A percentile compares a stretch with the other conserved stretches of the same genome.
Conservation (phyloP, 805 yeast species). For the Grigorovia transvaalensis region DNA sequence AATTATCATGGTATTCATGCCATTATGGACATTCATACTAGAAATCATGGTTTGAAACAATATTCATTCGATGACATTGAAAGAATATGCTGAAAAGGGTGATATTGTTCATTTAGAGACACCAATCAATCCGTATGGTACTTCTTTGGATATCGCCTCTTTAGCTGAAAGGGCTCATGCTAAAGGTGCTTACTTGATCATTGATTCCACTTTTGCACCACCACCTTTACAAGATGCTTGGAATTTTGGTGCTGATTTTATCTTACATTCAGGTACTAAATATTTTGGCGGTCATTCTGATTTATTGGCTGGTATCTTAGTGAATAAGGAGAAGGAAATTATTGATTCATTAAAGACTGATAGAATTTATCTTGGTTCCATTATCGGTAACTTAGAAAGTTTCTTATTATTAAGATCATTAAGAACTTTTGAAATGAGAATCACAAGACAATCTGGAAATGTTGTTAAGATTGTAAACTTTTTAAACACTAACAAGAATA, state of each 20-base stretch:
- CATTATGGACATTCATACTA: slow-evolving; percentile 47
- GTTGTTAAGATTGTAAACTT: slow-evolving; percentile 51
- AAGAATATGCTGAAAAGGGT: slow-evolving; percentile 36
- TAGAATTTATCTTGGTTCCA: neutral
- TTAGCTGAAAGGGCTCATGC: slow-evolving; percentile 64
- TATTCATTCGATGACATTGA: slow-evolving; percentile 42
- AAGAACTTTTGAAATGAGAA: slow-evolving; percentile 67
- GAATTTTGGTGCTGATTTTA: slow-evolving; percentile 70
- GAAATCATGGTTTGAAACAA: slow-evolving; percentile 48
- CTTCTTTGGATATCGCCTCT: slow-evolving; percentile 46
- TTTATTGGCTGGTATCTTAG: slow-evolving; percentile 67
- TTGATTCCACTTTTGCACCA: slow-evolving; percentile 89
- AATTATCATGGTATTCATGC: slow-evolving; percentile 82
- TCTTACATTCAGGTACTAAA: slow-evolving; percentile 52
- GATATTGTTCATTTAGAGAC: slow-evolving; percentile 78
- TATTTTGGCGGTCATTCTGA: slow-evolving; percentile 77
- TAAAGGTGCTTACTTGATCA: slow-evolving; percentile 58
- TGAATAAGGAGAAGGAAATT: slow-evolving; percentile 42
- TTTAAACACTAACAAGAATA: slow-evolving; percentile 39
- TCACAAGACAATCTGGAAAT: slow-evolving; percentile 50
- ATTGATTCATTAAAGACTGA: slow-evolving; percentile 11
- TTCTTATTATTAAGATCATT: slow-evolving; percentile 66
- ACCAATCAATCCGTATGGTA: slow-evolving; percentile 78
- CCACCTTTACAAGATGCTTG: slow-evolving; percentile 80
- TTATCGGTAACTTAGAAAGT: slow-evolving; percentile 65